Conservation (phyloP, 805 yeast species). For the Priceomyces haplophilus region DNA sequence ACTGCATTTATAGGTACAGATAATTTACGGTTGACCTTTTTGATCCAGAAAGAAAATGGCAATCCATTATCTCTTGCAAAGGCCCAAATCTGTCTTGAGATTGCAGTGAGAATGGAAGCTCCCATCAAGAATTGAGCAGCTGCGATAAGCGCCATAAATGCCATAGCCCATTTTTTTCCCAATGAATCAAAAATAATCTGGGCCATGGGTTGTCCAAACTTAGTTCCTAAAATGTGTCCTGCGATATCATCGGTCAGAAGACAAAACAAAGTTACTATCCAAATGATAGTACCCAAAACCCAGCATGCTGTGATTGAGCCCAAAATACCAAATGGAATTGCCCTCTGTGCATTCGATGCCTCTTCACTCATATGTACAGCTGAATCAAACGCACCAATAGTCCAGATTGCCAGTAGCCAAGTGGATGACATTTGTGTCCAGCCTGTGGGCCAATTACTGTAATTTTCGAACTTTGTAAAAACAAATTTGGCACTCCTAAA, state of each 20-base stretch:
- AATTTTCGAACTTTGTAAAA: conserved; percentile 51
- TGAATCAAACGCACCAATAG: conserved; percentile 34
- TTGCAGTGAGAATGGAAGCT: conserved; percentile 28
- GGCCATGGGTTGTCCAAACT: conserved; percentile 28
- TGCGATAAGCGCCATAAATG: conserved; percentile 28
- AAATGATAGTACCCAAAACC: conserved; percentile 21
- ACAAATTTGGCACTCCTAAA: conserved; percentile 53
- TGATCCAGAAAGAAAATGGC: conserved; percentile 25
- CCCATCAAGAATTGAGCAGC: conserved; percentile 32
- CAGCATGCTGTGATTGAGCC: conserved; percentile 28
- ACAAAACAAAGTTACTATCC: conserved; percentile 23
- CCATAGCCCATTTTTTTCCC: conserved; percentile 30
- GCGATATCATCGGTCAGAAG: conserved; percentile 22
- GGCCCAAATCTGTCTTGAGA: conserved; percentile 28
- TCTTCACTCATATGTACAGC: conserved; percentile 33
- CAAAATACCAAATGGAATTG: conserved; percentile 30
- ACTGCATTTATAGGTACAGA: conserved; percentile 28
- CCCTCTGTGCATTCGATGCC: conserved; percentile 22
- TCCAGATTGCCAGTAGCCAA: conserved; percentile 33
- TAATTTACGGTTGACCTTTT: conserved; percentile 22
- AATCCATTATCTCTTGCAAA: conserved; percentile 32
- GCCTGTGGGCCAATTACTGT: conserved; percentile 55
- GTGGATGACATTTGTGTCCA: conserved; percentile 36
- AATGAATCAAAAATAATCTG: conserved; percentile 27
- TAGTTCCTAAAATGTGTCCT: conserved; percentile 15